These are phyloP conservation scores for Talaromyces sp. DNA, from an alignment of 2,329 filamentous ascomycete genomes.

Conservation along the genomic window DNA sequence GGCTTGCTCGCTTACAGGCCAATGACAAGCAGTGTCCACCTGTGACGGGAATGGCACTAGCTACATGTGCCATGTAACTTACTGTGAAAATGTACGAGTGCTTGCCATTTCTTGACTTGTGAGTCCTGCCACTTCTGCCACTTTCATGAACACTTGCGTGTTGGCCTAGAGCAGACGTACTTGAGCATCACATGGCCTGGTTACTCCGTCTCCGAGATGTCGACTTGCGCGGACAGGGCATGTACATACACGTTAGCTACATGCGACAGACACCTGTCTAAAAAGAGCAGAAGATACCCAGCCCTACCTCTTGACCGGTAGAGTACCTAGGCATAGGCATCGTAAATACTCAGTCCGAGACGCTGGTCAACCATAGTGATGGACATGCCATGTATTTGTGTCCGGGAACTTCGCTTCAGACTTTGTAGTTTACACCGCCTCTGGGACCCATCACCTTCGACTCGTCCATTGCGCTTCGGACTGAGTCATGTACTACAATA, in stretches of 20 bases:
- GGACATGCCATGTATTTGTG: background rate
- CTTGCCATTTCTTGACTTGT: background rate
- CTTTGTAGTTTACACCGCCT: background rate
- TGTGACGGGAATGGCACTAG: background rate
- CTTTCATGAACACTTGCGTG: background rate
- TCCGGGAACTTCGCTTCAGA: background rate
- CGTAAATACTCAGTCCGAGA: background rate
- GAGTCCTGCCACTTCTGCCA: background rate
- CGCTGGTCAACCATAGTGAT: background rate
- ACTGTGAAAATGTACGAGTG: background rate
- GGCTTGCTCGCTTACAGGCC: background rate
- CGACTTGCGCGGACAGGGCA: background rate
- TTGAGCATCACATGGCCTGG: background rate
- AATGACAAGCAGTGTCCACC: background rate
- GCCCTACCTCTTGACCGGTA: background rate
- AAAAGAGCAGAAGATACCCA: background rate
- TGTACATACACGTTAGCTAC: background rate
- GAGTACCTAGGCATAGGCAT: background rate
- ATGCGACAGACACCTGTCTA: background rate
- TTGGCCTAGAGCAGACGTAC: background rate
- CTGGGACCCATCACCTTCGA: background rate
- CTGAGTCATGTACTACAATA: background rate
- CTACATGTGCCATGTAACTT: slow-evolving; percentile 2
- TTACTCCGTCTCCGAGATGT: background rate
- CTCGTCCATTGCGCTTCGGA: background rate